Base-by-base conservation (phyloP, 2,329 filamentous ascomycete genomes). In the Fusarium hostae region DNA sequence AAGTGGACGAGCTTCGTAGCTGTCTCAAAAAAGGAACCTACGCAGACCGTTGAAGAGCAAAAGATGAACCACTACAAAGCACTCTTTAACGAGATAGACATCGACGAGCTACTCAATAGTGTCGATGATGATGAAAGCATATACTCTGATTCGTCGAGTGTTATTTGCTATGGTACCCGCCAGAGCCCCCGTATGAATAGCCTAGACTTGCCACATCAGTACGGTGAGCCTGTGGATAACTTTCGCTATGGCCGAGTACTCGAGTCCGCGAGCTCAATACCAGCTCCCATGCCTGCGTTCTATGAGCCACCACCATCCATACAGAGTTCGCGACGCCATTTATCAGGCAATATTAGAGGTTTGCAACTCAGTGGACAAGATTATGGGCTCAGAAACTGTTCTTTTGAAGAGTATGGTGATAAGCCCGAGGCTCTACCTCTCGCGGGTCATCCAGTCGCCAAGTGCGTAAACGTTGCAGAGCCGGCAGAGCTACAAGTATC, bases 41-140 rank as follows among this genome's bases (percentile, higher is more conserved):
- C 18, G 1, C 20, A 26, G 2, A 20, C 8, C 0, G 40, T 35
- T 0, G 16, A 54, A 0, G 56, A 52, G 4, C 26, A 26, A 0
- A 18, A 40, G 3, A 41, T 59, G 34, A 24, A 41, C 0, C 45
- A 59, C 0, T 59, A 59, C 4, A 59, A 34, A 1, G 28, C 45
- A 5, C 6, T 41, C 0, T 6, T 59, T 5, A 45, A 54, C 0
- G 45, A 16, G 5, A 22, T 59, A 3, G 22, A 54, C 15, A 59
- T 59, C 1, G 35, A 22, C 1, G 18, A 57, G 40, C 30, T 57
- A 2, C 22, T 57, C 22, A 26, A 43, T 1, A 22, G 4, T 2
- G 9, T 13, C 5, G 18, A 18, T 18, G 12, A 22, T 3, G 22
- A 47, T 6, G 45, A 6, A 18, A 13, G 1, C 9, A 18, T 15